Evolutionary conservation across 768 basidiomycete species (phyloP).

Genomic region (Rubroboletus satanas): DNA sequence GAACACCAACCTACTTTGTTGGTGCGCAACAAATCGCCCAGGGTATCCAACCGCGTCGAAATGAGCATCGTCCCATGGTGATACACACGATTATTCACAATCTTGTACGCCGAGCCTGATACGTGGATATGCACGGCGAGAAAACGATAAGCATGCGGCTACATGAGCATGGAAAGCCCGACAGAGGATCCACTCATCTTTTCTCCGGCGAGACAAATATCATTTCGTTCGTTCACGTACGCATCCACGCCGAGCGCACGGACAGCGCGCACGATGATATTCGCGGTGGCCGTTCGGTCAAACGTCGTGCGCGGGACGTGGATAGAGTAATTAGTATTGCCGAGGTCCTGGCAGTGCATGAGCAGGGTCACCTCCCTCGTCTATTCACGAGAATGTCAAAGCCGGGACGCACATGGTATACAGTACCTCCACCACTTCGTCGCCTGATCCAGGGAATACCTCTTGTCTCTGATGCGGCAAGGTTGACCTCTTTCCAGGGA

Average conservation of each 20-base stretch:
- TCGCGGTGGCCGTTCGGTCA: slow-evolving; percentile 72
- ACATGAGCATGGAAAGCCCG: background rate
- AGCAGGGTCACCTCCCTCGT: background rate
- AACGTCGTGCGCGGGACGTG: slow-evolving; percentile 81
- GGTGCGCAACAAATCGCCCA: slow-evolving; percentile 68
- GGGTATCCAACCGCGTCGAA: slow-evolving; percentile 64
- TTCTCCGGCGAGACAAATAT: slow-evolving; percentile 76
- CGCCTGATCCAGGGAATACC: slow-evolving; percentile 77
- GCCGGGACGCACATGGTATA: slow-evolving; percentile 76
- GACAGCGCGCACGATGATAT: slow-evolving; percentile 74
- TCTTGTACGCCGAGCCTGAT: slow-evolving; percentile 97
- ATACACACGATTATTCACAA: slow-evolving; percentile 85
- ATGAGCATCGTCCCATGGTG: slow-evolving; percentile 99
- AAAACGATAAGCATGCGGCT: background rate
- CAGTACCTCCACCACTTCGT: slow-evolving; percentile 91
- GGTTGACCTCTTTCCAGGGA: slow-evolving; percentile 96
- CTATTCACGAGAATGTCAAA: background rate
- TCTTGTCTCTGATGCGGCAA: slow-evolving; percentile 47
- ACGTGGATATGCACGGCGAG: slow-evolving; percentile 49
- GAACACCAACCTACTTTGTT: slow-evolving; percentile 49
- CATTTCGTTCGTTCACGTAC: slow-evolving; percentile 83
- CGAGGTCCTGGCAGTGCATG: slow-evolving; percentile 65
- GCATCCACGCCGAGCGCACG: slow-evolving; percentile 73
- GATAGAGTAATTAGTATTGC: slow-evolving; percentile 96
- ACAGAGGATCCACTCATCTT: slow-evolving; percentile 68